These are phyloP conservation scores for Acanthamoeba royreba DNA, from an alignment of 208 protist species.

Conservation along the genomic window DNA sequence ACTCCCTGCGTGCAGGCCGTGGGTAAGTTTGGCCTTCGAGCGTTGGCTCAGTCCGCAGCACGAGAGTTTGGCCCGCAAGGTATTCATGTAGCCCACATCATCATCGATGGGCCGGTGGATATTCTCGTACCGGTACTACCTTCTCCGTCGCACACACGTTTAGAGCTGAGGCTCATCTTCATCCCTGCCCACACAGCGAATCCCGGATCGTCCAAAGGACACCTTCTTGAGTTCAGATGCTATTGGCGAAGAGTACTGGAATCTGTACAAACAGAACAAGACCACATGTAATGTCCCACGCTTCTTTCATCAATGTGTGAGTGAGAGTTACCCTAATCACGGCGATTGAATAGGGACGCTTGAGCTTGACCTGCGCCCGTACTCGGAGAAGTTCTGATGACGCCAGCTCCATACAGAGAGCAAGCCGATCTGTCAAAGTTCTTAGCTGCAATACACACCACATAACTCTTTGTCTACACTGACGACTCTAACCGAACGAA, in stretches of 20 bases:
- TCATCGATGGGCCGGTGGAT: constrained; percentile 69
- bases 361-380: constrained; percentile 65
- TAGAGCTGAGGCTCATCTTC: no score
- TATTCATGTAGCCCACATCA: constrained; percentile 67
- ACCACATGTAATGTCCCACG: not conserved
- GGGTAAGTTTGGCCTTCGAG: constrained; percentile 61
- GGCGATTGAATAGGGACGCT: not conserved
- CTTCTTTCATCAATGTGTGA: not conserved
- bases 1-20: constrained; percentile 21
- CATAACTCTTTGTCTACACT: no score
- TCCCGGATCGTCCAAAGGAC: not conserved
- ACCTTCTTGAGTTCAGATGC: constrained; percentile 13
- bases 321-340: not conserved
- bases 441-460: no score
- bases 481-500: no score
- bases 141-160: no score
- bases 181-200: not conserved
- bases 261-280: constrained; percentile 65
- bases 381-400: constrained; percentile 64
- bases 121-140: no score
- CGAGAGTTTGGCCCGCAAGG: constrained; percentile 67
- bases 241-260: constrained; percentile 67
- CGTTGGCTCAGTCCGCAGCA: constrained; percentile 66
- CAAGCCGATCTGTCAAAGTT: no score
- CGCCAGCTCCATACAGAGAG: no score